Percentiles rank a stretch among this genome's conserved stretches.
These are phyloP conservation scores for Pinus tabuliformis DNA, from an alignment of 75 land plant genomes.

Conservation along the genomic window DNA sequence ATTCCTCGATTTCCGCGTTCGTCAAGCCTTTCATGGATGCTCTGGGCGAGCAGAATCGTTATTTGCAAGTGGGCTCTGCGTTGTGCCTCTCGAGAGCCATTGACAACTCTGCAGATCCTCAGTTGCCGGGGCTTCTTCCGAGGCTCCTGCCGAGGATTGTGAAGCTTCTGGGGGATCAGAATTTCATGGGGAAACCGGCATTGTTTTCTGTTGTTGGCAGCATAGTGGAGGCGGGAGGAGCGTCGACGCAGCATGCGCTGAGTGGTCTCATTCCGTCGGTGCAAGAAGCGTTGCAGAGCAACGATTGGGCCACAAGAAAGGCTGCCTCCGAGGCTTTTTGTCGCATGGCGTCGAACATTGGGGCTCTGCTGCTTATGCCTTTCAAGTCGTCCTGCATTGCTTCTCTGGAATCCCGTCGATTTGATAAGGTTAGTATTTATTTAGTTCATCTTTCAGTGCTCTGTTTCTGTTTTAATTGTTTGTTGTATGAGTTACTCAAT, in stretches of 20 bases:
- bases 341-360: slow-evolving; percentile 22
- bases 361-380: slow-evolving; percentile 24
- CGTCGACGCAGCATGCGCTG: slow-evolving; percentile 18
- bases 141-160: slow-evolving; percentile 47
- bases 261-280: slow-evolving; percentile 33
- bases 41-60: slow-evolving; percentile 63
- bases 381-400: slow-evolving; percentile 41
- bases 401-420: slow-evolving; percentile 62
- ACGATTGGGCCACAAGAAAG: slow-evolving; percentile 82
- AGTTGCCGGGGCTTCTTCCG: slow-evolving; percentile 27
- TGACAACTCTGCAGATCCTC: slow-evolving; percentile 49
- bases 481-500: background rate
- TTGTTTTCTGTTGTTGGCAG: slow-evolving; percentile 55
- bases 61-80: slow-evolving; percentile 65
- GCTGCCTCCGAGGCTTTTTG: slow-evolving; percentile 68
- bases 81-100: slow-evolving; percentile 76
- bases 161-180: slow-evolving; percentile 53
- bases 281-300: slow-evolving; percentile 51
- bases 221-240: slow-evolving; percentile 41
- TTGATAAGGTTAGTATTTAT: slow-evolving; percentile 68
- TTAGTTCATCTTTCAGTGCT: background rate
- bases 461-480: background rate
- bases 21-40: slow-evolving; percentile 69
- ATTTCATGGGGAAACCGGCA: slow-evolving; percentile 80
- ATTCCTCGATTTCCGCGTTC: slow-evolving; percentile 38